Conservation (phyloP, 129 eudicot species). For the Saposhnikovia divaricata region DNA sequence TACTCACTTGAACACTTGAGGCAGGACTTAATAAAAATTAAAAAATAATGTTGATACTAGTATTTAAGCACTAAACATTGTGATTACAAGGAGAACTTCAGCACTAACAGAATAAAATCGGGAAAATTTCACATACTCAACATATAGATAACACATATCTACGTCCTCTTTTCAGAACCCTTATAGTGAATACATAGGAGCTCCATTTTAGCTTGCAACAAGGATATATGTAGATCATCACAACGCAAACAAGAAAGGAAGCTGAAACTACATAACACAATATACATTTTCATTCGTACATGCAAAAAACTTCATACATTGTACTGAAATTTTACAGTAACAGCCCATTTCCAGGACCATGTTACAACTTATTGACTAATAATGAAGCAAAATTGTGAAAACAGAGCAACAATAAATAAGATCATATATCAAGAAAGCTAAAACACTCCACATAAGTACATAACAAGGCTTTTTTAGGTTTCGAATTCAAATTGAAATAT, state of each 20-base stretch:
- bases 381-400: not conserved
- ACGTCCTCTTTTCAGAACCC: not conserved
- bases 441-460: not conserved
- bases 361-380: not conserved
- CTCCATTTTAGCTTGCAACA: not conserved
- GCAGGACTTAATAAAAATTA: not conserved
- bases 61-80: not conserved
- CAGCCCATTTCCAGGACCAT: not conserved
- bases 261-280: not conserved
- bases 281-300: not conserved
- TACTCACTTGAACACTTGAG: not conserved
- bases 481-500: not conserved
- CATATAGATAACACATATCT: not conserved
- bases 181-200: not conserved
- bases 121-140: not conserved
- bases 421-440: not conserved
- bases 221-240: not conserved
- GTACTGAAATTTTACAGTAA: not conserved
- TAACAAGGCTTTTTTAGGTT: not conserved
- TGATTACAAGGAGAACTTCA: not conserved
- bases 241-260: not conserved
- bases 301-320: not conserved
- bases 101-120: not conserved
- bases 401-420: not conserved
- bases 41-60: not conserved